A percentile compares a stretch with the other conserved stretches of the same genome.
Evolutionary conservation across 1,284 basidiomycete genomes (phyloP).

Genomic region (Naganishia sp.): DNA sequence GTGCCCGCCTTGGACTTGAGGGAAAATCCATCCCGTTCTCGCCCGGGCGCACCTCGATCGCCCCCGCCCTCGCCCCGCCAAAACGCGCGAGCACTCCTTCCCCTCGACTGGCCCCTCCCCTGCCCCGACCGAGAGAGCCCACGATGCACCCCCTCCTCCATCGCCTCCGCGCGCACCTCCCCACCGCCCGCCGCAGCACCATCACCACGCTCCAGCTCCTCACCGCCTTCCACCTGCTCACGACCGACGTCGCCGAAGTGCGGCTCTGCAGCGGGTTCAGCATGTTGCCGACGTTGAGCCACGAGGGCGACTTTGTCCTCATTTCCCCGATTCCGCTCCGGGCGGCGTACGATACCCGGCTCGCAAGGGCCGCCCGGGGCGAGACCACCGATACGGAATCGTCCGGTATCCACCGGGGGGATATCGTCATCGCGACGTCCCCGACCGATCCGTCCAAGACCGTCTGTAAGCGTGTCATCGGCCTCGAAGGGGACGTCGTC

Average conservation of each 20-base stretch:
- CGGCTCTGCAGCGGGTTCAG: slow-evolving; percentile 65
- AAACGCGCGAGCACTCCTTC: slow-evolving; percentile 15
- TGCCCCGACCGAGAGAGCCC: not conserved
- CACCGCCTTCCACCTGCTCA: slow-evolving; percentile 44
- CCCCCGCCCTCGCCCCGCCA: not conserved
- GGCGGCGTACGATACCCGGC: slow-evolving; percentile 36
- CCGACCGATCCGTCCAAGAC: slow-evolving; percentile 69
- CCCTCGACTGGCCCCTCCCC: not conserved
- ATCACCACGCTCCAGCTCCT: slow-evolving; percentile 37
- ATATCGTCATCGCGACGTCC: slow-evolving; percentile 75
- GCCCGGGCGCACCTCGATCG: not conserved
- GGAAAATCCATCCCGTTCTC: too few relatives aligned
- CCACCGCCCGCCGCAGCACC: slow-evolving; percentile 25
- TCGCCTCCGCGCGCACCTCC: slow-evolving; percentile 26
- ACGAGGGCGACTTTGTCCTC: slow-evolving; percentile 52
- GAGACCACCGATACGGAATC: slow-evolving; percentile 1
- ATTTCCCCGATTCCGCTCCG: slow-evolving; percentile 59
- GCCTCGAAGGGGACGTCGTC: slow-evolving; percentile 83
- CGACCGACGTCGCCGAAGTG: slow-evolving; percentile 43
- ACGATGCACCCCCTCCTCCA: slow-evolving; percentile 19
- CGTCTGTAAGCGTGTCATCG: slow-evolving; percentile 89
- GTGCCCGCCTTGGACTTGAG: too few relatives aligned
- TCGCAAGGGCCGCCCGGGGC: slow-evolving; percentile 8
- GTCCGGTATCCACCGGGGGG: slow-evolving; percentile 67
- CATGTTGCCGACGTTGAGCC: slow-evolving; percentile 79